A percentile compares a stretch with the other conserved stretches of the same genome.
Conservation (phyloP, 257 asterid genomes). For the Primulina huaijiensis region DNA sequence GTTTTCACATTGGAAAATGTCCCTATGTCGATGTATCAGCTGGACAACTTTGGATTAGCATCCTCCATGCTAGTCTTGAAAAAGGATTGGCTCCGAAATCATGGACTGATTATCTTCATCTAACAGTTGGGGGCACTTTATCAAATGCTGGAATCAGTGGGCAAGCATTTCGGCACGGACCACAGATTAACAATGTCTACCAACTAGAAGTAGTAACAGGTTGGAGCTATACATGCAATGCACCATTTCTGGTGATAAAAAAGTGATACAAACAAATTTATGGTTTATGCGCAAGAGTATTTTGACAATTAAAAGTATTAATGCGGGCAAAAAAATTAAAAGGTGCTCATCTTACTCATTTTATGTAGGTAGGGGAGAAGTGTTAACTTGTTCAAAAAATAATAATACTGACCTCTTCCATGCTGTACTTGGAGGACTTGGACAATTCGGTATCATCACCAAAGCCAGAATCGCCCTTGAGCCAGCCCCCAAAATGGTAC, state of each 20-base stretch:
- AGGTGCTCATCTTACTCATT: slow-evolving; percentile 6
- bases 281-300: too few species aligned
- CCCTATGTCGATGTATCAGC: slow-evolving; percentile 82
- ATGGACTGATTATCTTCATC: slow-evolving; percentile 95
- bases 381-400: slow-evolving; percentile 63
- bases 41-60: slow-evolving; percentile 82
- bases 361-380: slow-evolving; percentile 71
- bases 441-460: slow-evolving; percentile 87
- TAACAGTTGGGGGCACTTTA: slow-evolving; percentile 88
- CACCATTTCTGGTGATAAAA: not conserved
- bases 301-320: too few species aligned
- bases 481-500: slow-evolving; percentile 70
- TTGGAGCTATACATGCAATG: slow-evolving; percentile 17
- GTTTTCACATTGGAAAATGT: slow-evolving; percentile 38
- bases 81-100: slow-evolving; percentile 80
- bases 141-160: slow-evolving; percentile 96
- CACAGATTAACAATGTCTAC: slow-evolving; percentile 85
- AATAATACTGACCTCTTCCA: slow-evolving; percentile 68
- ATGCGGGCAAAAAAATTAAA: not conserved
- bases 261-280: not conserved
- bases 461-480: slow-evolving; percentile 71
- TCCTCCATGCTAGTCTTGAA: slow-evolving; percentile 72
- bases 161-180: slow-evolving; percentile 88
- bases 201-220: slow-evolving; percentile 94
- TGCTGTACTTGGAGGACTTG: slow-evolving; percentile 84